These are phyloP conservation scores for Arabis hirsuta DNA, from an alignment of 345 rosid species.

Conservation along the genomic window DNA sequence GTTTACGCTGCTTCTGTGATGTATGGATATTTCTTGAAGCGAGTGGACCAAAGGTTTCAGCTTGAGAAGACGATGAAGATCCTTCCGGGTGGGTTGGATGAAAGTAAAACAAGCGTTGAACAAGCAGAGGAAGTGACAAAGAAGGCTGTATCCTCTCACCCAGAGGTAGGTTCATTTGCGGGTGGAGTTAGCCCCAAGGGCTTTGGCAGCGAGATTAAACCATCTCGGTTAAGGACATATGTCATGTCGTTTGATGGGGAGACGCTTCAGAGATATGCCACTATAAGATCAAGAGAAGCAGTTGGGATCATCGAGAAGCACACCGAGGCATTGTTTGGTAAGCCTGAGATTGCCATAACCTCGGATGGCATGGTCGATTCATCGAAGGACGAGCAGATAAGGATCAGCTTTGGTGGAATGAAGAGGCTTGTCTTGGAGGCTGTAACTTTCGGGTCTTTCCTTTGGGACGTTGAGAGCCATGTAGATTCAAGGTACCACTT, in stretches of 20 bases:
- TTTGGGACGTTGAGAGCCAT: constrained; percentile 95
- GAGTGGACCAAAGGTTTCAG: constrained; percentile 94
- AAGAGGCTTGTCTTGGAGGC: constrained; percentile 96
- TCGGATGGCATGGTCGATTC: constrained; percentile 74
- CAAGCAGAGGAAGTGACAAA: constrained; percentile 39
- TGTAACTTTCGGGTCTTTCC: constrained; percentile 94
- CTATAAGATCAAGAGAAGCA: constrained; percentile 92
- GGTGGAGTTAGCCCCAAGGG: constrained; percentile 66
- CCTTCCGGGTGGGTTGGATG: constrained; percentile 60
- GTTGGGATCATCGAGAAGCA: constrained; percentile 93
- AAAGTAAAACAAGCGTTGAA: constrained; percentile 41
- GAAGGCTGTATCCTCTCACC: constrained; percentile 58
- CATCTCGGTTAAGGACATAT: constrained; percentile 72
- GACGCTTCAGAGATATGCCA: constrained; percentile 89
- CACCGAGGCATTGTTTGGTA: constrained; percentile 92
- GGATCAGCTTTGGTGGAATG: constrained; percentile 87
- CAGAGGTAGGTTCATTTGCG: constrained; percentile 61
- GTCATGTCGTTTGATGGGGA: constrained; percentile 96
- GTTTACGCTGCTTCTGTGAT: constrained; percentile 99
- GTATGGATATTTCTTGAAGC: constrained; percentile 95
- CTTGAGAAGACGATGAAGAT: constrained; percentile 93
- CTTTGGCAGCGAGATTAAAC: constrained; percentile 59
- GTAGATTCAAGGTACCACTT: constrained; percentile 96
- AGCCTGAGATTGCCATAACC: constrained; percentile 77
- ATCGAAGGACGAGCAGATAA: constrained; percentile 70